Conservation (phyloP, 2,329 filamentous ascomycete genomes). For the Pyrenophora graminea region DNA sequence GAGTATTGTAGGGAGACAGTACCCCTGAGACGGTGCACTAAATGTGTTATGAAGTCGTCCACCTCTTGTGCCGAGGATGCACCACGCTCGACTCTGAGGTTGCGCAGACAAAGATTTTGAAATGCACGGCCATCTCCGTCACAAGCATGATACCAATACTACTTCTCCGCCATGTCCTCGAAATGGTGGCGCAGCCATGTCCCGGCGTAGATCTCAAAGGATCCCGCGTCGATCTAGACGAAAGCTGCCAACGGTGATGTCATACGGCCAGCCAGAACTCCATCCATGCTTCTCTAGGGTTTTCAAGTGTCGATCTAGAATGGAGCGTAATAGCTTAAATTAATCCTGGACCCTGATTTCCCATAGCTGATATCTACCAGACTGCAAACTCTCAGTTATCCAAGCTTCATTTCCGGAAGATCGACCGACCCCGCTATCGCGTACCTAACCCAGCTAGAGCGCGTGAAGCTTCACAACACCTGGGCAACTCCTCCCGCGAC, state of each 20-base stretch:
- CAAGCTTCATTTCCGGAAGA: conserved; percentile 4
- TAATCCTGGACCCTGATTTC: conserved; percentile 13
- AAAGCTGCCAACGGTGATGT: conserved; percentile 9
- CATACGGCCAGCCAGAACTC: conserved; percentile 7
- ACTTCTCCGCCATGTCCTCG: background rate
- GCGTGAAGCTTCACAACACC: conserved; percentile 3
- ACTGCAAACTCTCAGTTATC: background rate
- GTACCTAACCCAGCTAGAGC: conserved; percentile 9
- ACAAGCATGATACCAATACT: background rate
- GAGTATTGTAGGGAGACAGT: too few species aligned
- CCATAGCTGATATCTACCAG: background rate
- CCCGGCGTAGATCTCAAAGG: conserved; percentile 7
- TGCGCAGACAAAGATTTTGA: background rate
- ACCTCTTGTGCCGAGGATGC: background rate
- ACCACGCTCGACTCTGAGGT: background rate
- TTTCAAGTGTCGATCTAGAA: conserved; percentile 3
- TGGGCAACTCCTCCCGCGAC: background rate
- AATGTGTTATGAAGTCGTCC: background rate
- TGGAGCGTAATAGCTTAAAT: conserved; percentile 14
- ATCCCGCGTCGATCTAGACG: conserved; percentile 3
- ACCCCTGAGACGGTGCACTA: too few species aligned
- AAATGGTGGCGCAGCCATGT: conserved; percentile 6
- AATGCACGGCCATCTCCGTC: background rate
- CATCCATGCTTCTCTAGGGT: conserved; percentile 9
- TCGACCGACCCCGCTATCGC: conserved; percentile 7